phyloP scores from a whole-genome alignment of 495 filamentous ascomycete genomes.

The Aspergillus kassunensis region DNA sequence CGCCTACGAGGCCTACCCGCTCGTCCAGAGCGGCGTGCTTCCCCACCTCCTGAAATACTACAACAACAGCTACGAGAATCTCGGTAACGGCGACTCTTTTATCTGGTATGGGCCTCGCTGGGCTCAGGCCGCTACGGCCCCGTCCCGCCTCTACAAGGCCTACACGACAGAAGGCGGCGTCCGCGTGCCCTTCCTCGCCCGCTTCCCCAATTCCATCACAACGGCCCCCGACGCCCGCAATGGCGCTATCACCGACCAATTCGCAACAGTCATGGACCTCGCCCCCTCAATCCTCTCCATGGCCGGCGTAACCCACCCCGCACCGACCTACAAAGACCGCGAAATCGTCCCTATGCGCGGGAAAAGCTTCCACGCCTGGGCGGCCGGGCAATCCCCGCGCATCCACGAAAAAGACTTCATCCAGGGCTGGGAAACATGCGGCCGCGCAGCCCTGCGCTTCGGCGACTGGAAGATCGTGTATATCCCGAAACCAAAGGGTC shows the following conservation, averaged over 20 bases:
- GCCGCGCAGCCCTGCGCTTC: slow-evolving; percentile 41
- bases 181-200: slow-evolving; percentile 54
- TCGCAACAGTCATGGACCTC: slow-evolving; percentile 63
- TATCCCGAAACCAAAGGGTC: slow-evolving; percentile 47
- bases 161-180: slow-evolving; percentile 62
- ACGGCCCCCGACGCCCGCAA: slow-evolving; percentile 17
- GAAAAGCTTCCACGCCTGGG: slow-evolving; percentile 42
- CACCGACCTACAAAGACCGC: slow-evolving; percentile 51
- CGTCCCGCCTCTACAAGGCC: slow-evolving; percentile 58
- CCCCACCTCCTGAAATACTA: slow-evolving; percentile 58
- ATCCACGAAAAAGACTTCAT: slow-evolving; percentile 49
- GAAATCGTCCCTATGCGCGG: slow-evolving; percentile 59
- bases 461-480: slow-evolving; percentile 49
- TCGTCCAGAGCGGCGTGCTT: slow-evolving; percentile 48
- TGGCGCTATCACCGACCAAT: slow-evolving; percentile 49
- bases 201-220: slow-evolving; percentile 36
- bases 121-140: slow-evolving; percentile 61
- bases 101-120: slow-evolving; percentile 65
- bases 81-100: slow-evolving; percentile 57
- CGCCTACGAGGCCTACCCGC: slow-evolving; percentile 56
- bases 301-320: slow-evolving; percentile 56
- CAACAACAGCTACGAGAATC: slow-evolving; percentile 58
- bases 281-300: slow-evolving; percentile 58
- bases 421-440: slow-evolving; percentile 47
- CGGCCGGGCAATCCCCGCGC: slow-evolving; percentile 27